Base-by-base conservation (phyloP, 2,329 filamentous ascomycete species). In the Biscogniauxia mediterranea region DNA sequence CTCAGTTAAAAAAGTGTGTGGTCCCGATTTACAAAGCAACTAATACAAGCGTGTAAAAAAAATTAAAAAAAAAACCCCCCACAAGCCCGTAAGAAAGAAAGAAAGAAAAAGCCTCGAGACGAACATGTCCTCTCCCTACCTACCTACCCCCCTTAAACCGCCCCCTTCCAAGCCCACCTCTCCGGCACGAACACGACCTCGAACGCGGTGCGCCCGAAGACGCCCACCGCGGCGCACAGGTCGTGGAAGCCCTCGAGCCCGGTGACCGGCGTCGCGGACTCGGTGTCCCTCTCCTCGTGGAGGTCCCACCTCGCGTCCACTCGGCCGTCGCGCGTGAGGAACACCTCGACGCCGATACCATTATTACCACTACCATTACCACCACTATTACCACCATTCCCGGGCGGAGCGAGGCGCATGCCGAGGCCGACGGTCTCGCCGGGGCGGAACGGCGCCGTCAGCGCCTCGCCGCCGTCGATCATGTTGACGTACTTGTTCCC, bases 401-500 rank as follows among this genome's bases (percentile, higher is more conserved):
- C 32, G 65, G 71, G 64, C 68, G 11, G 2, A 11, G 5, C 15
- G 38, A 46, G 15, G 13, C 66, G 60, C 82, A 93, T 90, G 3
- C 91, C 91, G 15, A 94, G 76, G 0, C 91, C 91, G 9, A 91
- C 81, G 5, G 85, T 87, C 68, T 92, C 85, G 17, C 88, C 89
- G 0, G 77, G 76, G n/a, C 76, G 73, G 71, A 93, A 93, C 5
- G 86, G 80, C 9, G 73, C 68, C 0, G 87, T 87, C 64, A 93
- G 93, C 59, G 86, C 80, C 64, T 85, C 84, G 19, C 91, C 91
- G 21, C 91, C 91, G 80, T 84, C 89, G 7, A 82, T 81, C 73
- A 94, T 89, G 71, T 93, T 92, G 69, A 92, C 81, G 73, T 89
- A 95, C 73, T 84, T 84, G 68, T 89, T 83, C 0, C 91, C 91